phyloP scores from a whole-genome alignment of 805 yeast genomes.

The Torulaspora franciscae region DNA sequence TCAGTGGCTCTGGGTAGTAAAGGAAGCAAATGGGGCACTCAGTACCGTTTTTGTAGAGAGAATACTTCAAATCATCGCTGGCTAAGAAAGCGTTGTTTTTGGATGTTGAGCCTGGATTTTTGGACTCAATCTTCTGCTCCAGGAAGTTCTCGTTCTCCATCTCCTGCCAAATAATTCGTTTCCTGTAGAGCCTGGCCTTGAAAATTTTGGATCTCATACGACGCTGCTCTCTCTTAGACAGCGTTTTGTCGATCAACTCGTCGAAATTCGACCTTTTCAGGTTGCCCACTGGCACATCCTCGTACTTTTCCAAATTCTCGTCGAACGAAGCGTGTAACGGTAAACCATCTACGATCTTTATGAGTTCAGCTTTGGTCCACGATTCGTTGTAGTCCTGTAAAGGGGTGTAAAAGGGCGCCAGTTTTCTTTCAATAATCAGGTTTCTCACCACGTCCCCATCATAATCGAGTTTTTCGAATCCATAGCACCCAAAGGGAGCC shows the following conservation, averaged over 20 bases:
- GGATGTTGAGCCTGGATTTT: conserved; percentile 20
- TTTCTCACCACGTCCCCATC: conserved; percentile 66
- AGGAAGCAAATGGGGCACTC: conserved; percentile 97
- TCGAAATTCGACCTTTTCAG: conserved; percentile 27
- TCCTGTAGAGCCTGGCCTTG: conserved; percentile 35
- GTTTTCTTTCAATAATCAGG: conserved; percentile 59
- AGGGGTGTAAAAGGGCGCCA: conserved; percentile 91
- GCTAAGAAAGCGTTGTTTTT: conserved; percentile 25
- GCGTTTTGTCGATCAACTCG: conserved; percentile 27
- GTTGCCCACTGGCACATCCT: conserved; percentile 33
- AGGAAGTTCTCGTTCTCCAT: conserved; percentile 59
- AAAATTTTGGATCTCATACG: conserved; percentile 30
- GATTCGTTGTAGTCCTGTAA: conserved; percentile 67
- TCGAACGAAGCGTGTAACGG: conserved; percentile 52
- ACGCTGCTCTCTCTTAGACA: conserved; percentile 32
- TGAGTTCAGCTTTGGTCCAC: conserved; percentile 69
- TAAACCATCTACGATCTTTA: conserved; percentile 46
- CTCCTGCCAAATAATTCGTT: conserved; percentile 47
- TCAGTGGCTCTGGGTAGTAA: conserved; percentile 72
- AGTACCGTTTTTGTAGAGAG: conserved; percentile 58
- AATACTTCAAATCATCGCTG: conserved; percentile 43
- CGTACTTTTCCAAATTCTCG: conserved; percentile 37
- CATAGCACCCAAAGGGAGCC: conserved; percentile 88
- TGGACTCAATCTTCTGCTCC: conserved; percentile 40
- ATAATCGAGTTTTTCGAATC: conserved; percentile 66